phyloP scores from a whole-genome alignment of 2,329 filamentous ascomycete genomes.

The Venturia nashicola region DNA sequence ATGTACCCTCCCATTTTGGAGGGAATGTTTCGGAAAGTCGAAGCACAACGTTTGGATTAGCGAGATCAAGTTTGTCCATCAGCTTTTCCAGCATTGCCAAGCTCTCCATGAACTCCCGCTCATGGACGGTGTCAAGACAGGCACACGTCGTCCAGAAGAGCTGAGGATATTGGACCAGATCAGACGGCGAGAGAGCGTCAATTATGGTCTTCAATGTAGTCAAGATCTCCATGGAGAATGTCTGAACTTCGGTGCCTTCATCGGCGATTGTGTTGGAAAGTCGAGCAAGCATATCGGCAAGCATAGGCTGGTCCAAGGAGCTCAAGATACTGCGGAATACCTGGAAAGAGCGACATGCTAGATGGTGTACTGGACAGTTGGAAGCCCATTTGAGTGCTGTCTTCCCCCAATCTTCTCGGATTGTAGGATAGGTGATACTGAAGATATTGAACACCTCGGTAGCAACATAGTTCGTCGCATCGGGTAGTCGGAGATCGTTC shows the following conservation, averaged over 20 bases:
- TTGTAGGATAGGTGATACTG: conserved; percentile 66
- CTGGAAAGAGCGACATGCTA: conserved; percentile 94
- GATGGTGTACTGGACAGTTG: conserved; percentile 85
- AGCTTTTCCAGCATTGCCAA: conserved; percentile 84
- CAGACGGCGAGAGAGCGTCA: conserved; percentile 63
- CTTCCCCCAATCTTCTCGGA: conserved; percentile 85
- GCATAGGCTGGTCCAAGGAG: conserved; percentile 81
- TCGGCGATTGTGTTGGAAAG: conserved; percentile 96
- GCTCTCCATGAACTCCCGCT: conserved; percentile 85
- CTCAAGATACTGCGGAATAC: conserved; percentile 91
- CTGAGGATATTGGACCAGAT: conserved; percentile 81
- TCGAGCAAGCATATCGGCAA: conserved; percentile 90
- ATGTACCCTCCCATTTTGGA: conserved; percentile 74
- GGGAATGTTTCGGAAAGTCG: conserved; percentile 69
- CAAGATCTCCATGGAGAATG: conserved; percentile 95
- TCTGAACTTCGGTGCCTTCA: conserved; percentile 83
- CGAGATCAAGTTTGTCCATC: conserved; percentile 71
- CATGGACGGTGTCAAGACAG: conserved; percentile 92
- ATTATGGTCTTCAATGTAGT: conserved; percentile 91
- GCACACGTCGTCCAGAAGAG: conserved; percentile 97
- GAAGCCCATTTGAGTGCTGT: conserved; percentile 91
- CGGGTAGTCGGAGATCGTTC: conserved; percentile 67
- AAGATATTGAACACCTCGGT: conserved; percentile 76
- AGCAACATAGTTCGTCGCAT: conserved; percentile 77
- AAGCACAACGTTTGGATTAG: conserved; percentile 53